These are phyloP conservation scores for Torulaspora pretoriensis DNA, from an alignment of 1,139 yeast genomes.

Conservation along the genomic window DNA sequence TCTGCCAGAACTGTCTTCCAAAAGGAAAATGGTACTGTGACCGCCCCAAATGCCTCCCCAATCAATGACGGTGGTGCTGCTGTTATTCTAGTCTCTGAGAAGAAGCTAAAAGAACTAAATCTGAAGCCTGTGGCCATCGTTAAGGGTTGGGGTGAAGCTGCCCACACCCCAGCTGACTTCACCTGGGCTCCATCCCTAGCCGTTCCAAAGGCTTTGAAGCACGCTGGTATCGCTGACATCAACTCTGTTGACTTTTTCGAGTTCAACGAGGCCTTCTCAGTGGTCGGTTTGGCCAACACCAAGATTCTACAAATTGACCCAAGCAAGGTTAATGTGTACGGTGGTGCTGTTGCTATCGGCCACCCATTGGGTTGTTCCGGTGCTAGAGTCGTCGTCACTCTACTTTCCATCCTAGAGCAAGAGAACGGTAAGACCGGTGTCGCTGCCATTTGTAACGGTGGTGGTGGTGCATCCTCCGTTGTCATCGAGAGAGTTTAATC, in stretches of 20 bases:
- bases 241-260: conserved; percentile 62
- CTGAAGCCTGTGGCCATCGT: conserved; percentile 85
- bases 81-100: conserved; percentile 75
- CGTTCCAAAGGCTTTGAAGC: conserved; percentile 90
- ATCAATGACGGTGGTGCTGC: conserved; percentile 98
- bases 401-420: conserved; percentile 69
- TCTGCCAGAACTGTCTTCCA: conserved; percentile 90
- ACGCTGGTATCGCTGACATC: conserved; percentile 57
- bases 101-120: conserved; percentile 75
- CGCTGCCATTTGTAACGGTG: conserved; percentile 97
- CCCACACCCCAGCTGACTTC: conserved; percentile 87
- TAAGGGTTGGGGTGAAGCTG: conserved; percentile 97
- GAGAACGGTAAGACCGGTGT: conserved; percentile 86
- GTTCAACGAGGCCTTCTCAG: conserved; percentile 95
- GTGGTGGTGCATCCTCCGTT: conserved; percentile 94
- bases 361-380: conserved; percentile 98
- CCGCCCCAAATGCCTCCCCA: conserved; percentile 95
- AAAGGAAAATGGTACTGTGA: conserved; percentile 86
- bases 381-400: conserved; percentile 87
- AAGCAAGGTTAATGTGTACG: conserved; percentile 82
- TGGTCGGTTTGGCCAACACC: conserved; percentile 88
- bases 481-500: conserved; percentile 54
- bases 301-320: conserved; percentile 62
- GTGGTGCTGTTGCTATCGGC: conserved; percentile 97
- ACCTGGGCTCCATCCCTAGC: conserved; percentile 94